Evolutionary conservation across 495 filamentous ascomycete genomes (phyloP).

Genomic region (Neohortaea acidophila): DNA sequence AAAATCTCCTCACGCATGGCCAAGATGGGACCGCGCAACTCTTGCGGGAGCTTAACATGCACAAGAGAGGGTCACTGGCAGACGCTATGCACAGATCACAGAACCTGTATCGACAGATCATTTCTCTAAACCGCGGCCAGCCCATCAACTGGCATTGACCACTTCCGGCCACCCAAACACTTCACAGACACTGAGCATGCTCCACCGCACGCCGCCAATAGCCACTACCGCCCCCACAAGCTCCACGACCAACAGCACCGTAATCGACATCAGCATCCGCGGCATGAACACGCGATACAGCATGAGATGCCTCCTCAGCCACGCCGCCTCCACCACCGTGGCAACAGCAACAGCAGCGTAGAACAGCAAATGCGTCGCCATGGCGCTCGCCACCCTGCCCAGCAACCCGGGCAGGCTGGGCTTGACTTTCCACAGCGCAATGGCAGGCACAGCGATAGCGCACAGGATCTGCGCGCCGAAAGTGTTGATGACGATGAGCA

Average conservation of each 20-base stretch:
- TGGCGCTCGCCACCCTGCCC: conserved; percentile 50
- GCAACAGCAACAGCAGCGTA: conserved; percentile 66
- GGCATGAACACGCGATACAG: conserved; percentile 91
- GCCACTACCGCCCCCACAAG: conserved; percentile 52
- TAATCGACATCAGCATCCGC: conserved; percentile 70
- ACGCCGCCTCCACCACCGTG: conserved; percentile 75
- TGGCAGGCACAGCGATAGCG: conserved; percentile 58
- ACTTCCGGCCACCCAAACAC: conserved; percentile 63
- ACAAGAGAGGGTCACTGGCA: too few relatives aligned
- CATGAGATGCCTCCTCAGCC: conserved; percentile 84
- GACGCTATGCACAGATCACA: too few relatives aligned
- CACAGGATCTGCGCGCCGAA: conserved; percentile 80
- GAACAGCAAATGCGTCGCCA: conserved; percentile 60
- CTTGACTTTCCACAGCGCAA: conserved; percentile 72
- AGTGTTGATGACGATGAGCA: conserved; percentile 70
- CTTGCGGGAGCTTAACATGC: too few relatives aligned
- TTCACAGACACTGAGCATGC: conserved; percentile 61
- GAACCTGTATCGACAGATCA: too few relatives aligned
- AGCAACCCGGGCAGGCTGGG: conserved; percentile 42
- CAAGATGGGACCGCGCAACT: too few relatives aligned
- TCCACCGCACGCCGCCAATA: conserved; percentile 55
- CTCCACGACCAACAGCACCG: conserved; percentile 60
- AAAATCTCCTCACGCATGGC: too few relatives aligned
- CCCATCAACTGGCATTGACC: too few relatives aligned
- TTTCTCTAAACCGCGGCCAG: too few relatives aligned